Evolutionary conservation across 208 protist species (phyloP).

Genomic region (Leptomonas pyrrhocoris): DNA sequence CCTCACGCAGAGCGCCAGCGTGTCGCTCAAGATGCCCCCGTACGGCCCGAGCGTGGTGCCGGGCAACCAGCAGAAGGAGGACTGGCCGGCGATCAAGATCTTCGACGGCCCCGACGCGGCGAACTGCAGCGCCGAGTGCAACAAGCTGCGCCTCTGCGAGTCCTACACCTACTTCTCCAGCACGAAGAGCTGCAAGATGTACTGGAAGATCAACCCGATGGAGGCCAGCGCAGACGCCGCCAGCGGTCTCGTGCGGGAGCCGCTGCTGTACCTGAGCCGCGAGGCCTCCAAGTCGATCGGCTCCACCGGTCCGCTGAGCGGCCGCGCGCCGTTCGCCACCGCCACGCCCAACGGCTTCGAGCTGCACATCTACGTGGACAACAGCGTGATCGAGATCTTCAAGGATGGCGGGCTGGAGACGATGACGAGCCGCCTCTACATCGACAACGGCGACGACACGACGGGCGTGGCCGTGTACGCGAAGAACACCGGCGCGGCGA

Average conservation of each 20-base stretch:
- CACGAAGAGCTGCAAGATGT: constrained; percentile 22
- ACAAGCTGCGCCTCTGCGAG: constrained; percentile 31
- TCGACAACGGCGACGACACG: constrained; percentile 14
- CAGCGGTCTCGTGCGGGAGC: constrained; percentile 32
- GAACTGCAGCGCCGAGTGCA: constrained; percentile 40
- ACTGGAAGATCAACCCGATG: constrained; percentile 31
- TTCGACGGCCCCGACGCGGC: constrained; percentile 8
- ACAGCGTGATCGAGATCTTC: constrained; percentile 49
- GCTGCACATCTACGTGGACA: constrained; percentile 44
- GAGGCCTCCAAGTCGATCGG: constrained; percentile 33
- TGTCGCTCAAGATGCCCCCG: constrained; percentile 39
- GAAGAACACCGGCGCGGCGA: constrained; percentile 18
- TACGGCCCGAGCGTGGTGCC: constrained; percentile 6
- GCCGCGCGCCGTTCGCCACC: constrained; percentile 38
- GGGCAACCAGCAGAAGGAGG: constrained; percentile 11
- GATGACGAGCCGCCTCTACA: constrained; percentile 39
- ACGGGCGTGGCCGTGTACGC: constrained; percentile 38
- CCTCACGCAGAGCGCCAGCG: constrained; percentile 21
- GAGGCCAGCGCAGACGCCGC: neutral
- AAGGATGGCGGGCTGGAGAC: constrained; percentile 47
- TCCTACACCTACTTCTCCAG: constrained; percentile 24
- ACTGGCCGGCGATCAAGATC: constrained; percentile 31
- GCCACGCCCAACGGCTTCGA: constrained; percentile 27
- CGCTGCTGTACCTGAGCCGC: constrained; percentile 39
- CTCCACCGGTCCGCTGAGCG: constrained; percentile 25